Conservation (phyloP, 495 filamentous ascomycete genomes). For the Xylaria nigripes region DNA sequence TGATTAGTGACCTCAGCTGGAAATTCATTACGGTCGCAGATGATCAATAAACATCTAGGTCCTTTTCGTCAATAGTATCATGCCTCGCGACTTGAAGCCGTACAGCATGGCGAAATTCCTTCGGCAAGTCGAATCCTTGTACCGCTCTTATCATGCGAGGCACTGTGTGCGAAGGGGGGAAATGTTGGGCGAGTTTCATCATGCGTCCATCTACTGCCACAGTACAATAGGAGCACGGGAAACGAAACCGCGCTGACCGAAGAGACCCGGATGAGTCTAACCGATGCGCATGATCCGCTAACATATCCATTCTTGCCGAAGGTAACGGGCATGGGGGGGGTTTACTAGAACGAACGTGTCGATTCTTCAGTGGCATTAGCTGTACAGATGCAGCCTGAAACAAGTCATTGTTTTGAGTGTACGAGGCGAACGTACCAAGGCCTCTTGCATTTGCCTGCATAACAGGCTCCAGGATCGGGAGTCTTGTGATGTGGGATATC, state of each 20-base stretch:
- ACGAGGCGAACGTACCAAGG: no score
- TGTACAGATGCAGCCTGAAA: not conserved
- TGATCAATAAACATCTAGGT: no score
- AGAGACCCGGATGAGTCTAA: not conserved
- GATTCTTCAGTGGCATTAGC: not conserved
- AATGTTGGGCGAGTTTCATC: not conserved
- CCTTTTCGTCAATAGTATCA: not conserved
- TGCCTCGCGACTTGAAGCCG: not conserved
- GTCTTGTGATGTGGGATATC: no score
- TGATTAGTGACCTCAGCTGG: no score
- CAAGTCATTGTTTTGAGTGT: no score
- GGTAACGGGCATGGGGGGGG: not conserved
- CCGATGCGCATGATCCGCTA: no score
- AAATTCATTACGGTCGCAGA: no score
- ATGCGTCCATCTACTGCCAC: not conserved
- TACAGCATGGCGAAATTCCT: not conserved
- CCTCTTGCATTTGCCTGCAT: no score
- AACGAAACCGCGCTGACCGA: not conserved
- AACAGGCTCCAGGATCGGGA: no score
- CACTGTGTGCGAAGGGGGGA: not conserved
- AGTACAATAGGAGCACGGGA: not conserved
- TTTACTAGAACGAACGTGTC: not conserved
- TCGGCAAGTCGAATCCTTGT: not conserved
- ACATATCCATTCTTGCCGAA: not conserved
- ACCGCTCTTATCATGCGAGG: not conserved